Percentiles rank a stretch among this genome's conserved stretches.
phyloP scores from a whole-genome alignment of 2,329 filamentous ascomycete species.

The Ascosphaera aggregata region DNA sequence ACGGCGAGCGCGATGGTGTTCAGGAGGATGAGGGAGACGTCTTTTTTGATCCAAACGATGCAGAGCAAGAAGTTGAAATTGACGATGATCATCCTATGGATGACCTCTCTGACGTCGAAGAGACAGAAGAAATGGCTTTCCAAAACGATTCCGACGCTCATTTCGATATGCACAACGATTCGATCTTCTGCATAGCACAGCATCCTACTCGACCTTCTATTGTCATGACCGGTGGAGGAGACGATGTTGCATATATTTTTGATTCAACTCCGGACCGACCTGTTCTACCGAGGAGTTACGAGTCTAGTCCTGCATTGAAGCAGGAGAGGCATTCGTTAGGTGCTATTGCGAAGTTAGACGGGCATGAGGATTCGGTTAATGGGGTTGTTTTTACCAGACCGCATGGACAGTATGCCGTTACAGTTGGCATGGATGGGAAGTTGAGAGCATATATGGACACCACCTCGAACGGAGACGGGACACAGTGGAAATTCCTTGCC shows the following conservation, averaged over 20 bases:
- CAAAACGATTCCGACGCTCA: conserved; percentile 86
- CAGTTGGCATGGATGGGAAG: conserved; percentile 67
- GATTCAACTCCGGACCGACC: conserved; percentile 45
- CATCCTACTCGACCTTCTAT: conserved; percentile 60
- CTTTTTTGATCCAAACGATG: conserved; percentile 55
- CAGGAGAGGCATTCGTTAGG: conserved; percentile 37
- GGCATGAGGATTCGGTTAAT: conserved; percentile 81
- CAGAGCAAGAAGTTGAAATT: conserved; percentile 50
- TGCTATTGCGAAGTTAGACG: conserved; percentile 53
- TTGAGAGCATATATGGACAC: conserved; percentile 44
- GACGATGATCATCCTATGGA: conserved; percentile 62
- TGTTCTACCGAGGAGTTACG: conserved; percentile 54
- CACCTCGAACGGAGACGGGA: conserved; percentile 22
- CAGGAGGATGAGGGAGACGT: conserved; percentile 36
- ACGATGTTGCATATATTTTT: conserved; percentile 71
- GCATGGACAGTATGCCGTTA: conserved; percentile 61
- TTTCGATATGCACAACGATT: conserved; percentile 77
- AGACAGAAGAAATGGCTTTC: conserved; percentile 46
- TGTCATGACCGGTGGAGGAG: conserved; percentile 67
- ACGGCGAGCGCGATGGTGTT: conserved; percentile 9
- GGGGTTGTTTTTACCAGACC: conserved; percentile 66
- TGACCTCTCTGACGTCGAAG: conserved; percentile 40
- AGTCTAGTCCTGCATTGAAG: conserved; percentile 37
- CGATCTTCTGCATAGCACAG: conserved; percentile 84
- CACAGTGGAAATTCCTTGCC: conserved; percentile 42